Base-by-base conservation (phyloP, 257 asterid genomes). In the Rehmannia glutinosa region DNA sequence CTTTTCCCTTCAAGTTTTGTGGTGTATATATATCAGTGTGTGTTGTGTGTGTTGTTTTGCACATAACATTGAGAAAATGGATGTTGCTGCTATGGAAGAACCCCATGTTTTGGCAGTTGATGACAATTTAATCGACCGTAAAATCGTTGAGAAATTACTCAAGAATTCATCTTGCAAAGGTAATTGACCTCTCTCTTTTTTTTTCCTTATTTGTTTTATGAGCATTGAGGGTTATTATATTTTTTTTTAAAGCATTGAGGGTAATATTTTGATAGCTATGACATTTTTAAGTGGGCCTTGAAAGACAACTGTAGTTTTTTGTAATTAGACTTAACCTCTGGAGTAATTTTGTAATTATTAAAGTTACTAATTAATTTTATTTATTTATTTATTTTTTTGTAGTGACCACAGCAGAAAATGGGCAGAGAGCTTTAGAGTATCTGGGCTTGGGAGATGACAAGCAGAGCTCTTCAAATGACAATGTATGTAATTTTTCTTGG, bases 371-470 rank as follows among this genome's bases (percentile, higher is more conserved):
- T 11, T 1, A 12, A 15, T 43, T 43, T 43, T 6, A 12, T 53
- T 53, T 24, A 12, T 9, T 20, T 20, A 8, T 1, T 21, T 56
- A 8, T 55, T 55, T 27, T 15, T 55, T 58, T 73, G 63, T 76
- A 84, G 91, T 84, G 74, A 84, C 91, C 32, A 84, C 91, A 17
- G 91, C 91, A 64, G 87, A 84, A 52, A 82, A 82, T 50, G 91
- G 81, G 20, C 33, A 75, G 63, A 84, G 87, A 56, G 91, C 91
- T 17, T 78, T 84, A 73, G 87, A 84, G 79, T 84, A 79, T 70
- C 75, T 84, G 62, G 86, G 84, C 45, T 64, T 81, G 62, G 78
- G 67, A 49, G 74, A 68, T 68, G 65, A 68, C 56, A 71, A 43
- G 20, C 73, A 73, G 47, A 62, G 51, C 59, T 28, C 59, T 24